These are phyloP conservation scores for Meredithiella fracta DNA, from an alignment of 2,329 filamentous ascomycete genomes.

Conservation along the genomic window DNA sequence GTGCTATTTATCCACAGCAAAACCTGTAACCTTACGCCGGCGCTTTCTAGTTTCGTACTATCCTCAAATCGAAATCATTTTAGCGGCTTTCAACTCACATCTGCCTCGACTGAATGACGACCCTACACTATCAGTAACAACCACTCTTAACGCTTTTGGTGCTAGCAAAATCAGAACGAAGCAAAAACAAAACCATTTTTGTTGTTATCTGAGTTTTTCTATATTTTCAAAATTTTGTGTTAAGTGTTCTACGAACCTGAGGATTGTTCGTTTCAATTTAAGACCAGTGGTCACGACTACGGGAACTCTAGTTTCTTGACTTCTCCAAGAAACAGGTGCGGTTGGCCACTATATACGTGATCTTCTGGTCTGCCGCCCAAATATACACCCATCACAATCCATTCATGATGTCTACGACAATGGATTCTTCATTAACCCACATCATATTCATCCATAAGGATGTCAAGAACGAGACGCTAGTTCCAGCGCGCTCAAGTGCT, in stretches of 20 bases:
- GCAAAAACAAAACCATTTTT: not conserved
- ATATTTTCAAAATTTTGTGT: not conserved
- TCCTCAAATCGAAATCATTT: conserved; percentile 1
- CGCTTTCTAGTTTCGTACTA: conserved; percentile 11
- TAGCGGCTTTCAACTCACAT: conserved; percentile 3
- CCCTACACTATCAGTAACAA: conserved; percentile 6
- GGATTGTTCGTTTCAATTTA: not conserved
- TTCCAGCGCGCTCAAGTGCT: conserved; percentile 20
- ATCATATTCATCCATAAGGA: conserved; percentile 44
- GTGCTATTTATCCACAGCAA: not conserved
- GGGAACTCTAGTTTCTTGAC: not conserved
- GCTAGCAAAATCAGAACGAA: not conserved
- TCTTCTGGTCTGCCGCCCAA: conserved; percentile 11
- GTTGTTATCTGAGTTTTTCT: not conserved
- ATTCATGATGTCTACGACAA: conserved; percentile 26
- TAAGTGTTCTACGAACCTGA: not conserved
- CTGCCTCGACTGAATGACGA: conserved; percentile 12
- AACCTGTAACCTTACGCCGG: not conserved
- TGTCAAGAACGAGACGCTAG: conserved; percentile 30
- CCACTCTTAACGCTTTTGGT: not conserved
- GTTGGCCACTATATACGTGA: conserved; percentile 5
- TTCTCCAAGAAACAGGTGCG: conserved; percentile 5
- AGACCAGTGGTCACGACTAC: not conserved
- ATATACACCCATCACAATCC: not conserved
- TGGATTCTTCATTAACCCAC: conserved; percentile 41